phyloP scores from a whole-genome alignment of 2,329 filamentous ascomycete species.

The Aspergillus ruber region DNA sequence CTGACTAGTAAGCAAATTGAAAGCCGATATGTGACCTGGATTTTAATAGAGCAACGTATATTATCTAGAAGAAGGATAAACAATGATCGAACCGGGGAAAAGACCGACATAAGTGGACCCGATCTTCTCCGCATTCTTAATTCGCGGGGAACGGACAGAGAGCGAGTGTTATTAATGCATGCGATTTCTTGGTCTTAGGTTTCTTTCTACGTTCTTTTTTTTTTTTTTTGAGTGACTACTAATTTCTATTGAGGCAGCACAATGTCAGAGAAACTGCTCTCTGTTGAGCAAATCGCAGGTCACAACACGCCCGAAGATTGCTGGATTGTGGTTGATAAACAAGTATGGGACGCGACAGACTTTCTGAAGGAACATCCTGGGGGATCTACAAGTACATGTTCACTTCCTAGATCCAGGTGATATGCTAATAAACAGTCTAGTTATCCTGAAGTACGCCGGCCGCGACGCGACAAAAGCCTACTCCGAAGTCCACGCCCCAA shows the following conservation, averaged over 20 bases:
- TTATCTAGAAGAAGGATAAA: too few relatives aligned
- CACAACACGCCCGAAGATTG: constrained; percentile 48
- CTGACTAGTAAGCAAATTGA: too few relatives aligned
- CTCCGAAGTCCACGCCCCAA: constrained; percentile 41
- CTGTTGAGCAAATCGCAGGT: constrained; percentile 39
- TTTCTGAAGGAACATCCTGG: constrained; percentile 61
- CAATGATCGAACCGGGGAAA: too few relatives aligned
- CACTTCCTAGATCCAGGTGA: neutral
- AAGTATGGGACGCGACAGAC: constrained; percentile 61
- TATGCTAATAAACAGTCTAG: constrained; percentile 13
- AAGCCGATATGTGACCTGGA: too few relatives aligned
- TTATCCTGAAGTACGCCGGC: constrained; percentile 43
- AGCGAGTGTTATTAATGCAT: too few relatives aligned
- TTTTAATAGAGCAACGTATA: too few relatives aligned
- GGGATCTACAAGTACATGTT: constrained; percentile 45
- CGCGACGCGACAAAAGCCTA: constrained; percentile 42
- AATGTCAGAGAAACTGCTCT: constrained; percentile 32
- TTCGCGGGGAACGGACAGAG: too few relatives aligned
- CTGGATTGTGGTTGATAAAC: constrained; percentile 64
- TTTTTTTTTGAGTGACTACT: too few relatives aligned
- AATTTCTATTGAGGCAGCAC: constrained; percentile 1
- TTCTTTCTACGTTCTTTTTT: neutral
- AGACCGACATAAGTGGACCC: too few relatives aligned
- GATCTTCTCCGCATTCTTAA: too few relatives aligned
- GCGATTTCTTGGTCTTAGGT: too few relatives aligned